Percentiles rank a stretch among this genome's conserved stretches.
Evolutionary conservation across 2,329 filamentous ascomycete species (phyloP).

Genomic region (Camillea tinctor): DNA sequence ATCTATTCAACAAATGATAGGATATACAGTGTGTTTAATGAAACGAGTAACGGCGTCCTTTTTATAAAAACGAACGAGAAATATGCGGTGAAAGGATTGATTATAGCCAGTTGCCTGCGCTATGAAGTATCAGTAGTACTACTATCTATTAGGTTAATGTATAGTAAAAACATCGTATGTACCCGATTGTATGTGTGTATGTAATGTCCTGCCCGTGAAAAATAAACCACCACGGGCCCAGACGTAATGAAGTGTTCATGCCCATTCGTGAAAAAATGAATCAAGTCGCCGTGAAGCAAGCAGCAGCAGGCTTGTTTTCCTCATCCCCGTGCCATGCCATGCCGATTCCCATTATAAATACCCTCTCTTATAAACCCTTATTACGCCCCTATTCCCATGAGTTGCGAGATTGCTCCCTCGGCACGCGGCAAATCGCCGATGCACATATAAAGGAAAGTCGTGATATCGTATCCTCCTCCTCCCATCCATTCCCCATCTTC

Average conservation of each 20-base stretch:
- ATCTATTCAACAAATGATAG: not conserved
- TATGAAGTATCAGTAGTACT: constrained; percentile 1
- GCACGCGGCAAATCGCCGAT: too few relatives aligned
- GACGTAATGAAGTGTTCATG: not conserved
- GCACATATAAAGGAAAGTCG: not conserved
- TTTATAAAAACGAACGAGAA: not conserved
- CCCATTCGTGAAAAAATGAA: not conserved
- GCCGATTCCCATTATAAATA: too few relatives aligned
- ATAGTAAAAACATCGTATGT: not conserved
- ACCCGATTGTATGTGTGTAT: not conserved
- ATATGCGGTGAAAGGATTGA: not conserved
- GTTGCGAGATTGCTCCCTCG: not conserved
- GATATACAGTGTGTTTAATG: not conserved
- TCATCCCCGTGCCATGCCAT: not conserved
- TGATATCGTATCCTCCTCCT: not conserved
- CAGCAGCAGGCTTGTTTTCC: not conserved
- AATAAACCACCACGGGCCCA: not conserved
- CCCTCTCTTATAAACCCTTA: not conserved
- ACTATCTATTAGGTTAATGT: not conserved
- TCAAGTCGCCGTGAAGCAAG: not conserved
- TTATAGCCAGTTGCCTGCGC: not conserved
- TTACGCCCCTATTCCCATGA: not conserved
- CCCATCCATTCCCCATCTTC: not conserved
- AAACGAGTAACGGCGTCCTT: not conserved
- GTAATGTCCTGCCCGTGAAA: not conserved